A percentile compares a stretch with the other conserved stretches of the same genome.
Evolutionary conservation across 2,329 filamentous ascomycete species (phyloP).

Genomic region (Sarocladium brachiariae): DNA sequence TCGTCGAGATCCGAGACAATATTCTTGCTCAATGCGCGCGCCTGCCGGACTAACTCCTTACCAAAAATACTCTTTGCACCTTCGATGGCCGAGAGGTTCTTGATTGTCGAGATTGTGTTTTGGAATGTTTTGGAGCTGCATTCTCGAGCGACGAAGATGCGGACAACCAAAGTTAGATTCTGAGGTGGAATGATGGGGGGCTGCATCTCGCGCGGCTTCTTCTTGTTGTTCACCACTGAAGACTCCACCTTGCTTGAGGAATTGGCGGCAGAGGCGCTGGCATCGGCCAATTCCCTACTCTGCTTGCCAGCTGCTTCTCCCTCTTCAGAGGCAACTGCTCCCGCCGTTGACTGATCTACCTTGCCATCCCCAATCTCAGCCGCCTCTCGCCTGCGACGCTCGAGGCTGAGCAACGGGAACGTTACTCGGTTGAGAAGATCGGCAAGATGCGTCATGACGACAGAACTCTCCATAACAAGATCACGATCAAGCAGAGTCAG

Average conservation of each 20-base stretch:
- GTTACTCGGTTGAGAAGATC: conserved; percentile 84
- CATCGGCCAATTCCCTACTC: neutral
- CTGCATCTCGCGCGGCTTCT: conserved; percentile 55
- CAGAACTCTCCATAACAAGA: conserved; percentile 93
- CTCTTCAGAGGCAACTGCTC: conserved; percentile 12
- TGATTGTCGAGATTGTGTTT: conserved; percentile 96
- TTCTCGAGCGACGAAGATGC: conserved; percentile 91
- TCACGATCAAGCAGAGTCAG: conserved; percentile 85
- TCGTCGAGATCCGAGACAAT: conserved; percentile 81
- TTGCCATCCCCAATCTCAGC: conserved; percentile 44
- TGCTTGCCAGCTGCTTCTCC: neutral
- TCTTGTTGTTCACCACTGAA: conserved; percentile 22
- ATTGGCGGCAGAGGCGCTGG: conserved; percentile 3
- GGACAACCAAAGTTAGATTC: conserved; percentile 89
- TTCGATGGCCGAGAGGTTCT: conserved; percentile 89
- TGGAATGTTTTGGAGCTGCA: conserved; percentile 98
- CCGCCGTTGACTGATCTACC: conserved; percentile 17
- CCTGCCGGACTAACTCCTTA: conserved; percentile 84
- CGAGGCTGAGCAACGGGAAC: conserved; percentile 70
- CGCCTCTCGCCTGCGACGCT: conserved; percentile 75
- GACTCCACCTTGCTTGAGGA: conserved; percentile 9
- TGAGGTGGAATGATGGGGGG: conserved; percentile 81
- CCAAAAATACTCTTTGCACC: conserved; percentile 86
- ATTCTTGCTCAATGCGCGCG: conserved; percentile 73
- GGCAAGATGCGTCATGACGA: conserved; percentile 90